Evolutionary conservation across 768 basidiomycete species (phyloP).

Genomic region (Tulasnella sp.): DNA sequence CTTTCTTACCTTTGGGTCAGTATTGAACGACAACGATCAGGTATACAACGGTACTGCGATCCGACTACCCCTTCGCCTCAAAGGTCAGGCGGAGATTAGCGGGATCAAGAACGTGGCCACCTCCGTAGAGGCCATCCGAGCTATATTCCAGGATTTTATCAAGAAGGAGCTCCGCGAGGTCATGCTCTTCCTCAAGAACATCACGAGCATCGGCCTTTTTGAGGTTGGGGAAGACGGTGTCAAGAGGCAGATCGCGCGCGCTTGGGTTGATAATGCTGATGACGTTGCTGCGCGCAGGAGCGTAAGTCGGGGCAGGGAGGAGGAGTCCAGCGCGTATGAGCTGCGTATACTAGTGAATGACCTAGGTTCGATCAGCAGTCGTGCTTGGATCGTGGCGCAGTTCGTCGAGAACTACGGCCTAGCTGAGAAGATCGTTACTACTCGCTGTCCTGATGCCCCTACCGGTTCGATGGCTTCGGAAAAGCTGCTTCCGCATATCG

Average conservation of each 20-base stretch:
- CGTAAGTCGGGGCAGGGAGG: neutral
- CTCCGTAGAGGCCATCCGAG: constrained; percentile 37
- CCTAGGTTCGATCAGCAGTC: neutral
- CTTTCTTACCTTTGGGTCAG: neutral
- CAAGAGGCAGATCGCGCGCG: constrained; percentile 14
- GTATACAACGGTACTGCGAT: constrained; percentile 31
- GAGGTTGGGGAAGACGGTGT: constrained; percentile 27
- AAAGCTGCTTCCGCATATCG: constrained; percentile 33
- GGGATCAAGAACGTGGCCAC: constrained; percentile 29
- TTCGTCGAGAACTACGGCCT: constrained; percentile 24
- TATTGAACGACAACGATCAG: neutral
- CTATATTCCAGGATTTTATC: constrained; percentile 24
- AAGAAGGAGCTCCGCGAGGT: neutral
- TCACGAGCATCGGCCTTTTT: constrained; percentile 29
- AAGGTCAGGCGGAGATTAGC: constrained; percentile 28
- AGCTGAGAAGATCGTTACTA: constrained; percentile 17
- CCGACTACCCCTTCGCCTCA: constrained; percentile 37
- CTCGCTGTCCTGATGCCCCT: constrained; percentile 14
- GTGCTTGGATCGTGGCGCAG: constrained; percentile 13
- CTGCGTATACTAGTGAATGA: neutral
- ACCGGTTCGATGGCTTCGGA: constrained; percentile 26
- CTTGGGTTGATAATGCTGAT: neutral
- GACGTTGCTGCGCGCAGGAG: neutral
- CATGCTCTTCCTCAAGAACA: neutral
- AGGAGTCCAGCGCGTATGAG: neutral